phyloP scores from a whole-genome alignment of 176 grass and related monocot species.

The Canna indica region DNA sequence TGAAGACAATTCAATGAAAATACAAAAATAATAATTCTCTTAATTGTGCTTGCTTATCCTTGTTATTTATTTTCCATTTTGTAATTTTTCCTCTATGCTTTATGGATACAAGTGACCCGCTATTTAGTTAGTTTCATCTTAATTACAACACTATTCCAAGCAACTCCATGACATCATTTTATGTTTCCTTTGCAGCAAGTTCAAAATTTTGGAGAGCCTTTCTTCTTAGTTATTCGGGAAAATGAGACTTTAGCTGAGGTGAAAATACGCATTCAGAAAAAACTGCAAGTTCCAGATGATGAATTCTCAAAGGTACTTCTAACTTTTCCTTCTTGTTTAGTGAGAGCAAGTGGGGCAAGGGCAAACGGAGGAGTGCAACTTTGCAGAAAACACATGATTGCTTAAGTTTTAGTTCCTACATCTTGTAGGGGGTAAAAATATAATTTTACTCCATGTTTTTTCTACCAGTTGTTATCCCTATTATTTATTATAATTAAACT shows the following conservation, averaged over 20 bases:
- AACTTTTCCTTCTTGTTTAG: background rate
- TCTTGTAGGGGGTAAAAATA: no score
- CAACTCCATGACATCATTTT: background rate
- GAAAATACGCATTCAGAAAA: constrained; percentile 65
- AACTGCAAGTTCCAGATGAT: constrained; percentile 59
- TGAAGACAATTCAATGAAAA: background rate
- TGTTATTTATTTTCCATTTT: background rate
- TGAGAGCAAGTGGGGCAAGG: no score
- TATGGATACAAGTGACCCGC: background rate
- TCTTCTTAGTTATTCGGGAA: constrained; percentile 58
- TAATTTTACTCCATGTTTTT: no score
- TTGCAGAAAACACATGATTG: no score
- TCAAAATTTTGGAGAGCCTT: constrained; percentile 49
- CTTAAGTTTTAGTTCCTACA: no score
- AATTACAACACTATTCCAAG: no score
- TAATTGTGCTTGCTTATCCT: background rate
- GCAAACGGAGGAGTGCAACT: no score
- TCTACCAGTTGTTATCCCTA: no score
- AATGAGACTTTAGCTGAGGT: constrained; percentile 44
- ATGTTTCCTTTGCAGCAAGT: constrained; percentile 29
- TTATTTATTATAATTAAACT: no score
- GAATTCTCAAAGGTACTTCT: constrained; percentile 44
- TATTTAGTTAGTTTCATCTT: background rate
- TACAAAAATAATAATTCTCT: background rate
- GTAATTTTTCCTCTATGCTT: background rate